phyloP scores from a whole-genome alignment of 768 basidiomycete species.

The Leccinellum rugosiceps region DNA sequence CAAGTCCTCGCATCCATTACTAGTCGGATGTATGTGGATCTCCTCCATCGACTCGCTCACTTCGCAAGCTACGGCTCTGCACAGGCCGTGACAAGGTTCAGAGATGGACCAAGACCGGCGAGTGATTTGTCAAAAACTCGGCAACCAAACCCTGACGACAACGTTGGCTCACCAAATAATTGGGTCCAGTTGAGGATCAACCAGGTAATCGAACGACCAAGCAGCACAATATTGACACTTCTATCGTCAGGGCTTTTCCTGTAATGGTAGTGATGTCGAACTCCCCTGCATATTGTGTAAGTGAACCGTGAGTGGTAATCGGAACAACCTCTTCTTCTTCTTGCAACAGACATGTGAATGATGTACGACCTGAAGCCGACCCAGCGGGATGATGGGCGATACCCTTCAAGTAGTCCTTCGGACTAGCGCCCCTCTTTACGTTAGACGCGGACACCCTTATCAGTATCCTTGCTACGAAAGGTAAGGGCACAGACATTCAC shows the following conservation, averaged over 20 bases:
- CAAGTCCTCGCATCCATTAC: constrained; percentile 15
- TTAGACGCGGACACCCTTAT: background rate
- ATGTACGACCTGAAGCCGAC: background rate
- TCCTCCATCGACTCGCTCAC: background rate
- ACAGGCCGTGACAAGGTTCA: background rate
- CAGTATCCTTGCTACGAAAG: background rate
- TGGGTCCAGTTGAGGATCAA: constrained; percentile 18
- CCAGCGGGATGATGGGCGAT: background rate
- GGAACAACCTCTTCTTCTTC: constrained; percentile 1
- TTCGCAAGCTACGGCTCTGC: constrained; percentile 6
- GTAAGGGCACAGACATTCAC: background rate
- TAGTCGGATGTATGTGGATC: constrained; percentile 9
- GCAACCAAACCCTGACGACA: constrained; percentile 6
- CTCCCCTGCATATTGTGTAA: constrained; percentile 1
- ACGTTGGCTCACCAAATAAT: constrained; percentile 16
- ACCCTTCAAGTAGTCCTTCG: constrained; percentile 5
- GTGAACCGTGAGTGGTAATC: constrained; percentile 4
- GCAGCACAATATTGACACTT: constrained; percentile 18
- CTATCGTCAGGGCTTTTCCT: constrained; percentile 1
- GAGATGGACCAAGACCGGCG: constrained; percentile 5
- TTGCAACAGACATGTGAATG: background rate
- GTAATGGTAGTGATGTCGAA: background rate
- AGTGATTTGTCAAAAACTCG: constrained; percentile 1
- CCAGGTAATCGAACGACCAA: constrained; percentile 15
- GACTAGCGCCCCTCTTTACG: constrained; percentile 1